These are phyloP conservation scores for Aurinia saxatilis DNA, from an alignment of 345 rosid genomes.

Conservation along the genomic window DNA sequence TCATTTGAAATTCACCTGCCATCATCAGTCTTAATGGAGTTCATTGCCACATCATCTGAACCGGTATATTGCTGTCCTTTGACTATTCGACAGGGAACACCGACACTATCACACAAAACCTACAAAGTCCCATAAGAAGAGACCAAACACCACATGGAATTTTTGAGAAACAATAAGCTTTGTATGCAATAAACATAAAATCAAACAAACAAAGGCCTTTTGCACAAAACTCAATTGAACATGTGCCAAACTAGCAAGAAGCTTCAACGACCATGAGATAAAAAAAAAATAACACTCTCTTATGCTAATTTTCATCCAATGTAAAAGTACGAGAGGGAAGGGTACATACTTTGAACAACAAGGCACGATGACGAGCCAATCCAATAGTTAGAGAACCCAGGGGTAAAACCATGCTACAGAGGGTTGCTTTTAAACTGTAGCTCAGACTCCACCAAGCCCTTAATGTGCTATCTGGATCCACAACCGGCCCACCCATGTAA, in stretches of 20 bases:
- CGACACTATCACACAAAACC: constrained; percentile 86
- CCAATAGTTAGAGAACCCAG: constrained; percentile 88
- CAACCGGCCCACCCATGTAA: constrained; percentile 92
- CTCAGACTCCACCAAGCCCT: constrained; percentile 75
- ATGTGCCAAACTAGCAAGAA: not conserved
- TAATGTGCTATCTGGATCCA: constrained; percentile 59
- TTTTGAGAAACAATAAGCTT: constrained; percentile 15
- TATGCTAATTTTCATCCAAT: not conserved
- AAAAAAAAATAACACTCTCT: not conserved
- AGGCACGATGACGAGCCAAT: constrained; percentile 94
- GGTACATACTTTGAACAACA: constrained; percentile 75
- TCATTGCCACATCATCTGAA: constrained; percentile 84
- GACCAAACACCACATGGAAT: constrained; percentile 5
- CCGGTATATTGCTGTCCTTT: constrained; percentile 89
- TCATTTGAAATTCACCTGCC: constrained; percentile 55
- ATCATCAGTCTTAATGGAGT: constrained; percentile 78
- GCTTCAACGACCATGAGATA: not conserved
- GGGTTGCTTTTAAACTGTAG: constrained; percentile 66
- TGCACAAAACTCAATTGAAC: constrained; percentile 1
- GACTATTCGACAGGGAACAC: constrained; percentile 86
- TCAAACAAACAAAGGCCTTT: not conserved
- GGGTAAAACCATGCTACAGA: constrained; percentile 81
- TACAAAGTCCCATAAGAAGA: constrained; percentile 31
- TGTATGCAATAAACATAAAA: not conserved
- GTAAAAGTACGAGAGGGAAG: not conserved